phyloP scores from a whole-genome alignment of 257 asterid species.

The Gentiana straminea region DNA sequence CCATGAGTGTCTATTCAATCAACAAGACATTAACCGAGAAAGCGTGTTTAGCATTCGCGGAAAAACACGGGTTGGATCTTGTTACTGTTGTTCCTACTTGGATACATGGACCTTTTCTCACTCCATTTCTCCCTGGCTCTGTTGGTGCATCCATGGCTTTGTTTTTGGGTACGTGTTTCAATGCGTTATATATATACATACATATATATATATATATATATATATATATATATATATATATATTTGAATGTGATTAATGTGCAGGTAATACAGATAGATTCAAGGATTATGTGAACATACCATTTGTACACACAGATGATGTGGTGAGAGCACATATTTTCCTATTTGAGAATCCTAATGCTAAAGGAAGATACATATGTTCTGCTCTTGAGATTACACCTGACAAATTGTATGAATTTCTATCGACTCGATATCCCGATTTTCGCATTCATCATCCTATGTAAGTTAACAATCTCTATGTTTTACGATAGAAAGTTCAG shows the following conservation, averaged over 20 bases:
- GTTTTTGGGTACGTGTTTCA: constrained; percentile 24
- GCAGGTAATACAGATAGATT: constrained; percentile 25
- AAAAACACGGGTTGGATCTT: constrained; percentile 41
- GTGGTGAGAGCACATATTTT: constrained; percentile 49
- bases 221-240: too few species aligned
- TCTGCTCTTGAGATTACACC: constrained; percentile 22
- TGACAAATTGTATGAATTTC: constrained; percentile 18
- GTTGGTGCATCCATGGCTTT: constrained; percentile 27
- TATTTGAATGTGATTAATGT: constrained; percentile 1
- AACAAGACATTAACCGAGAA: constrained; percentile 42
- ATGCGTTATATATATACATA: too few species aligned
- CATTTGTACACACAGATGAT: constrained; percentile 43
- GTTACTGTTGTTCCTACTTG: constrained; percentile 38
- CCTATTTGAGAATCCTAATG: constrained; percentile 31
- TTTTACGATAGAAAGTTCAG: not conserved
- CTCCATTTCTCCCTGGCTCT: constrained; percentile 29
- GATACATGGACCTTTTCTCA: constrained; percentile 51
- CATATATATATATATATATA: too few species aligned
- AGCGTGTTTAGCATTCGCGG: constrained; percentile 37
- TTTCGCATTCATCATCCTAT: constrained; percentile 31
- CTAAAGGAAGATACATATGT: constrained; percentile 41
- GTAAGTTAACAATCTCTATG: constrained; percentile 17
- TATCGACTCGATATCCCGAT: constrained; percentile 32
- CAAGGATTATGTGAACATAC: constrained; percentile 1
- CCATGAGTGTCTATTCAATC: constrained; percentile 26